These are phyloP conservation scores for Strobilomyces dryophilus DNA, from an alignment of 768 basidiomycete species.

Conservation along the genomic window DNA sequence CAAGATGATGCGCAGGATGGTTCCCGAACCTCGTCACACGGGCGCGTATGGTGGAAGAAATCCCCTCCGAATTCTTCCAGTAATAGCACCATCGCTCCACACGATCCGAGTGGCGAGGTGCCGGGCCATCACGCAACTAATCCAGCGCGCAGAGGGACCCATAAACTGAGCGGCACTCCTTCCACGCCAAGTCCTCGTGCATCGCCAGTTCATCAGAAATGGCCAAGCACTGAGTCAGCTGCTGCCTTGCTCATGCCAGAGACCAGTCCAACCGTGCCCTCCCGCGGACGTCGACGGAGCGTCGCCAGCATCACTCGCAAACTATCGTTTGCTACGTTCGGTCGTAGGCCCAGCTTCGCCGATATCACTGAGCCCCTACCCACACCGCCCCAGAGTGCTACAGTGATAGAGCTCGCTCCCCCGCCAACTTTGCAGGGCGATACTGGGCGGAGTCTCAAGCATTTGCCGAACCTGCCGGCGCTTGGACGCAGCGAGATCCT, in stretches of 20 bases:
- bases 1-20: slow-evolving; percentile 5
- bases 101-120: slow-evolving; percentile 8
- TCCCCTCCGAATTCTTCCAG: slow-evolving; percentile 10
- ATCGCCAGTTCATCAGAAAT: slow-evolving; percentile 16
- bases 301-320: slow-evolving; percentile 32
- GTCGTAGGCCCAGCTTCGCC: slow-evolving; percentile 21
- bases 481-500: slow-evolving; percentile 7
- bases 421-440: slow-evolving; percentile 11
- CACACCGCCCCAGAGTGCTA: slow-evolving; percentile 14
- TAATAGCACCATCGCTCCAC: slow-evolving; percentile 7
- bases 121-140: neutral
- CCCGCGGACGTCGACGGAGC: slow-evolving; percentile 20
- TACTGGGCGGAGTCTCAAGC: slow-evolving; percentile 14
- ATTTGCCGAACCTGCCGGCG: slow-evolving; percentile 24
- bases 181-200: slow-evolving; percentile 20
- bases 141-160: slow-evolving; percentile 10
- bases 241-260: slow-evolving; percentile 5
- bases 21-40: slow-evolving; percentile 11
- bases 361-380: slow-evolving; percentile 21
- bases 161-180: slow-evolving; percentile 9
- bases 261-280: neutral
- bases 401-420: slow-evolving; percentile 15
- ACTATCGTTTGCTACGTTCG: slow-evolving; percentile 28
- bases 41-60: slow-evolving; percentile 32
- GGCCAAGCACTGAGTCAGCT: slow-evolving; percentile 21